Evolutionary conservation across 208 protist genomes (phyloP), one percentile per base, ranked within the genome.

Genomic region (Wallacemonas sp.): DNA sequence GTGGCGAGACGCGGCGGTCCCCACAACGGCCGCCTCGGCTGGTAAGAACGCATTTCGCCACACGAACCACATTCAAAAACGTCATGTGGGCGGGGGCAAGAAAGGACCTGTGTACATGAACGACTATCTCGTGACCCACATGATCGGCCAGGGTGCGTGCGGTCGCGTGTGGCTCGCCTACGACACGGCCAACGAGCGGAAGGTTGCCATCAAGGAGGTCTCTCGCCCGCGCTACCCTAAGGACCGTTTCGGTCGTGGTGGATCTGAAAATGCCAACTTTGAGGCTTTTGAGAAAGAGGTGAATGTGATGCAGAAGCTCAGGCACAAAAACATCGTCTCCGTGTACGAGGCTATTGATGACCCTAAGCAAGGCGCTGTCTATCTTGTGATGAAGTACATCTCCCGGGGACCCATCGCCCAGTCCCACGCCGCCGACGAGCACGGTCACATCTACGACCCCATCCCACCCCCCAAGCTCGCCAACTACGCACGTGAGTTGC

Each of bases 321-420:
- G 91, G 27, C 97, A 99, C 71, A 85, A 83, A 21, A 98, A 98
- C 77, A 92, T 99, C 53, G 95, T 99, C 6, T 71, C 80, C 30
- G 65, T 98, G 12, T 96, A 91, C 62, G 97, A 99, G 69, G 96
- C 98, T 19, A 98, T 98, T 63, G 95, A 99, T 64, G 97, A 99
- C 77, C 94, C 91, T 2, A 66, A 68, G 19, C 77, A 79, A 17
- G 88, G 95, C 44, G 87, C 86, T 41, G 53, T 98, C 30, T 98
- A 95, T 47, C 68, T 98, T 19, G 91, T 98, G 17, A 88, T 98
- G 74, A 92, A 98, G 80, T 98, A 97, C 65, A 77, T 92, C n/a
- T 72, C 88, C 56, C 74, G 62, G 15, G 88, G 88, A 21, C 72
- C 83, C 14, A 73, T 94, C 38, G 80, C 70, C 17, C 55, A 72